phyloP scores from a whole-genome alignment of 1,139 yeast species.

The Hemisphaericaspora subhashii region DNA sequence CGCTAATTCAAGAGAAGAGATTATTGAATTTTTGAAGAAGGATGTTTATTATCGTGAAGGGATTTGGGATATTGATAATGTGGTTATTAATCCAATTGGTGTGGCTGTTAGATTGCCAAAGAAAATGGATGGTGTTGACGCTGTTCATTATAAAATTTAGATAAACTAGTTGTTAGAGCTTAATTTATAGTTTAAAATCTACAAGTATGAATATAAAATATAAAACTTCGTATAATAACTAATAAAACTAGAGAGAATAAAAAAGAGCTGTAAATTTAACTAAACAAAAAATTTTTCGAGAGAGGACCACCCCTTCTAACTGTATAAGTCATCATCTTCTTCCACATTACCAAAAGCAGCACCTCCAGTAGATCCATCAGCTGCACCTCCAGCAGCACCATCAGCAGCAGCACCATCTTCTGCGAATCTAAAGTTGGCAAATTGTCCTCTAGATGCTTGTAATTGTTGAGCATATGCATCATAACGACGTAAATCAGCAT shows the following conservation, averaged over 20 bases:
- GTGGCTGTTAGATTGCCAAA: constrained; percentile 37
- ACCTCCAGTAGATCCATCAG: constrained; percentile 19
- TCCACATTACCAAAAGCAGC: constrained; percentile 66
- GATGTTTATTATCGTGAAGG: constrained; percentile 68
- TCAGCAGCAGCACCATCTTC: constrained; percentile 35
- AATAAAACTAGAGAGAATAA: constrained; percentile 1
- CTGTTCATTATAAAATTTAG: constrained; percentile 19
- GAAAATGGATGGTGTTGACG: constrained; percentile 26
- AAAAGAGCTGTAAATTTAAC: neutral
- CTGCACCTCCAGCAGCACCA: constrained; percentile 16
- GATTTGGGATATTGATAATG: constrained; percentile 73
- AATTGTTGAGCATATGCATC: constrained; percentile 98
- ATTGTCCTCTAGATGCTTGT: constrained; percentile 93
- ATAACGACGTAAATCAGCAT: constrained; percentile 96
- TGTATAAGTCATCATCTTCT: constrained; percentile 93
- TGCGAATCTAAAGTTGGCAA: constrained; percentile 69
- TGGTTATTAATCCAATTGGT: constrained; percentile 55
- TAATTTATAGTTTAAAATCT: neutral
- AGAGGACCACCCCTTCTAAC: constrained; percentile 34
- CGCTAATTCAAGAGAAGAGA: constrained; percentile 65
- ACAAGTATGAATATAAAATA: too few species aligned
- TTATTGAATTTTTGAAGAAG: constrained; percentile 57
- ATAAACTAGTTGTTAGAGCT: neutral
- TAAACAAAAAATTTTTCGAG: neutral
- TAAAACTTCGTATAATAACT: neutral